Evolutionary conservation across 352 stramenopile species (phyloP).

Genomic region (Phytophthora colocasiae): DNA sequence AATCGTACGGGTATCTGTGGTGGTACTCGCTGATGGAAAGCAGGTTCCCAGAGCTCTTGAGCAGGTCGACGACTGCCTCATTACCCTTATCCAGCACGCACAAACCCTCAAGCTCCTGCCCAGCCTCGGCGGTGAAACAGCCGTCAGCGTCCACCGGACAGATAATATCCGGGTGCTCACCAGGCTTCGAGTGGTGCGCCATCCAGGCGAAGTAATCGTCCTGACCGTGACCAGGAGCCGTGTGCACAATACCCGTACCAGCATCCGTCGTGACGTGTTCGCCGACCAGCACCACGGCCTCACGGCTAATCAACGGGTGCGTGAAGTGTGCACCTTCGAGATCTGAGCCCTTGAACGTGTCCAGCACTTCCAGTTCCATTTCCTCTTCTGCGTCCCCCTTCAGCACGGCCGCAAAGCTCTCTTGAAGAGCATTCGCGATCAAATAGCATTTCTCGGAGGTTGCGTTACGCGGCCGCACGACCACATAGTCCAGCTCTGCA

Average conservation of each 20-base stretch:
- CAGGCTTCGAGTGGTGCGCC: slow-evolving; percentile 49
- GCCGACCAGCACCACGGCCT: slow-evolving; percentile 90
- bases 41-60: slow-evolving; percentile 83
- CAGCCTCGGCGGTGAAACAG: slow-evolving; percentile 92
- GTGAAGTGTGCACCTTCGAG: slow-evolving; percentile 76
- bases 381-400: slow-evolving; percentile 18
- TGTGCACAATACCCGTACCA: slow-evolving; percentile 99
- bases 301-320: slow-evolving; percentile 90
- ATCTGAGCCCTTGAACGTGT: slow-evolving; percentile 61
- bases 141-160: slow-evolving; percentile 77
- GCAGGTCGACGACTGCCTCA: slow-evolving; percentile 88
- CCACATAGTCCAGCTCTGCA: slow-evolving; percentile 92
- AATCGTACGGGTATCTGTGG: slow-evolving; percentile 99
- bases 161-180: slow-evolving; percentile 51
- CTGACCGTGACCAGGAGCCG: slow-evolving; percentile 97
- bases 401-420: slow-evolving; percentile 48
- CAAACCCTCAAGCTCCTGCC: slow-evolving; percentile 86
- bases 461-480: slow-evolving; percentile 66
- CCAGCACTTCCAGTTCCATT: slow-evolving; percentile 59
- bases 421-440: slow-evolving; percentile 61
- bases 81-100: slow-evolving; percentile 95
- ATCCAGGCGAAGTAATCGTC: slow-evolving; percentile 94
- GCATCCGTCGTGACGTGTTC: slow-evolving; percentile 98
- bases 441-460: slow-evolving; percentile 61
- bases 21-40: slow-evolving; percentile 90